A percentile compares a stretch with the other conserved stretches of the same genome.
Evolutionary conservation across 306 rosid species (phyloP).

Genomic region (Ziziphus jujuba): DNA sequence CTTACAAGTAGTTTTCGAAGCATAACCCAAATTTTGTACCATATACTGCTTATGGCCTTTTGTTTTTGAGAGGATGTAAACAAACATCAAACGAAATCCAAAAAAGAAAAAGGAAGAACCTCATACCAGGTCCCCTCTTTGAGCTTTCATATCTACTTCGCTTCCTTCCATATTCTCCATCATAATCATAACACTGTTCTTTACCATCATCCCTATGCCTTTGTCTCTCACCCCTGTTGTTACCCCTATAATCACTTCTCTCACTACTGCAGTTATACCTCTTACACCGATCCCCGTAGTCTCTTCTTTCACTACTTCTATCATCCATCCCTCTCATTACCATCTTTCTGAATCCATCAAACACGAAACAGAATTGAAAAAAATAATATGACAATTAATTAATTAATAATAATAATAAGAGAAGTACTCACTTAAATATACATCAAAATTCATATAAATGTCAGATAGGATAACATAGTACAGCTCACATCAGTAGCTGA

Average conservation of each 20-base stretch:
- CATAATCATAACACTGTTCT: constrained; percentile 48
- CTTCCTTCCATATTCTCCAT: constrained; percentile 50
- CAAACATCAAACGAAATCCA: neutral
- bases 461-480: too few species aligned
- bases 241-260: constrained; percentile 53
- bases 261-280: constrained; percentile 48
- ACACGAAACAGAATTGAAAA: too few species aligned
- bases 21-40: neutral
- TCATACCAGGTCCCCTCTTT: constrained; percentile 75
- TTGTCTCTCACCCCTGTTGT: constrained; percentile 43
- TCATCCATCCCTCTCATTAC: constrained; percentile 55
- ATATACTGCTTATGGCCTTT: neutral
- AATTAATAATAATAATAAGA: too few species aligned
- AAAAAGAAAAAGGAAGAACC: constrained; percentile 11
- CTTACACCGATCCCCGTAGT: constrained; percentile 37
- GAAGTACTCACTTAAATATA: too few species aligned
- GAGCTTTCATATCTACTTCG: constrained; percentile 72
- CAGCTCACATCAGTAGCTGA: too few species aligned
- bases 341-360: too few species aligned
- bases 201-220: constrained; percentile 38
- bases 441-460: too few species aligned
- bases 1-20: neutral
- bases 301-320: constrained; percentile 42
- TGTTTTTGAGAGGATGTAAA: neutral
- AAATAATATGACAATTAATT: too few species aligned